Evolutionary conservation across 345 rosid genomes (phyloP).

Genomic region (Rubroshorea leprosula): DNA sequence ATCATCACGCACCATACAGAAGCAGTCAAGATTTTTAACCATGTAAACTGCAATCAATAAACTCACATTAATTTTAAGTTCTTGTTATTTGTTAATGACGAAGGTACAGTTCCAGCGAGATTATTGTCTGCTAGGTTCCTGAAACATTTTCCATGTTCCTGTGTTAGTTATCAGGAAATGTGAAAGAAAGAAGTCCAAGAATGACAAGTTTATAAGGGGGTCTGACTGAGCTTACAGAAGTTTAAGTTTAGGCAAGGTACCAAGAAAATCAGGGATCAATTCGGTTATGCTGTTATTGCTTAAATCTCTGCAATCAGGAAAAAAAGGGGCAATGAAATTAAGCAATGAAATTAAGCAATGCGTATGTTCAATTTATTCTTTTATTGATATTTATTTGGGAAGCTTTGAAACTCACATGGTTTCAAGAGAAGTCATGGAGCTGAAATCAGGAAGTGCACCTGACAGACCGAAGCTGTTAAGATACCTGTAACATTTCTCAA

Average conservation of each 20-base stretch:
- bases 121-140: constrained; percentile 32
- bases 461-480: constrained; percentile 28
- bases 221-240: constrained; percentile 21
- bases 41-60: background rate
- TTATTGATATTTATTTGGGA: background rate
- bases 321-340: background rate
- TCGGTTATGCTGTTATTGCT: constrained; percentile 32
- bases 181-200: background rate
- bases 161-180: background rate
- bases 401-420: constrained; percentile 26
- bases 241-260: constrained; percentile 28
- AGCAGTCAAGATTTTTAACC: background rate
- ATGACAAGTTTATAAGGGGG: background rate
- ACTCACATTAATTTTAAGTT: constrained; percentile 32
- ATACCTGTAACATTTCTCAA: constrained; percentile 28
- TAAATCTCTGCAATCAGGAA: constrained; percentile 29
- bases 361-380: no score
- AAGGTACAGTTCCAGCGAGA: constrained; percentile 28
- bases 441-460: constrained; percentile 42
- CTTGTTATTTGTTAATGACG: constrained; percentile 26
- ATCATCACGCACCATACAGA: background rate
- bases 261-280: constrained; percentile 31
- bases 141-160: constrained; percentile 12
- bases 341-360: background rate
- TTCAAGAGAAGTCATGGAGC: constrained; percentile 40